Evolutionary conservation across 75 land plant species (phyloP).

Genomic region (Pseudotsuga menziesii): DNA sequence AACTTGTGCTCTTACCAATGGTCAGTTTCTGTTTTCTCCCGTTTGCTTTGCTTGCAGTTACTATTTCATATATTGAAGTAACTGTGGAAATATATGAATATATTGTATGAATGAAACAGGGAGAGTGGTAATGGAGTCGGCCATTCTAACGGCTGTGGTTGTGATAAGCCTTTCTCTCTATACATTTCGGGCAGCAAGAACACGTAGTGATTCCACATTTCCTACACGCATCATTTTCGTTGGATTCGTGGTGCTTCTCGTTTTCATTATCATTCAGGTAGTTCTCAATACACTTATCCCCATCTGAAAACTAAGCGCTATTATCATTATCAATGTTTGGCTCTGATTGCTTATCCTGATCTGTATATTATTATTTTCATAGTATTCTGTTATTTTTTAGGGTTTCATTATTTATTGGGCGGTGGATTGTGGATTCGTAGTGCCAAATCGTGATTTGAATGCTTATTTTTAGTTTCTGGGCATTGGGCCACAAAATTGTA

Average conservation of each 20-base stretch:
- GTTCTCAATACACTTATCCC: too few species aligned
- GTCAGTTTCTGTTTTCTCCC: not conserved
- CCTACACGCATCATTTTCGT: constrained; percentile 58
- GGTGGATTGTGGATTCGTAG: not conserved
- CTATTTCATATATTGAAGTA: too few species aligned
- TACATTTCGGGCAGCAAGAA: constrained; percentile 55
- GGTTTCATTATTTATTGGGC: too few species aligned
- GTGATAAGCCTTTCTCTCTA: constrained; percentile 38
- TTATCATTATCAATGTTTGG: too few species aligned
- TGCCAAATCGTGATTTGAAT: not conserved
- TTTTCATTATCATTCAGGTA: constrained; percentile 72
- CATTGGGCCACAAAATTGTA: too few species aligned
- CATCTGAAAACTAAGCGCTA: too few species aligned
- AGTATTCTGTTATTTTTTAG: too few species aligned
- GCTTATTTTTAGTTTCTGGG: not conserved
- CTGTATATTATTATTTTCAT: too few species aligned
- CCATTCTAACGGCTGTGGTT: constrained; percentile 33
- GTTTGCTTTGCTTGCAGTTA: too few species aligned
- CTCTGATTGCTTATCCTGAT: too few species aligned
- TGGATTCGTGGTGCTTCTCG: constrained; percentile 31
- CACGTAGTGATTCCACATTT: constrained; percentile 48
- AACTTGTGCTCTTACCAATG: not conserved
- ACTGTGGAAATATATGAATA: too few species aligned
- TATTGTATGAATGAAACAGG: constrained; percentile 21
- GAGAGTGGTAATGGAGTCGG: constrained; percentile 42